Evolutionary conservation across 768 basidiomycete species (phyloP).

Genomic region (Termitomyces sp.): DNA sequence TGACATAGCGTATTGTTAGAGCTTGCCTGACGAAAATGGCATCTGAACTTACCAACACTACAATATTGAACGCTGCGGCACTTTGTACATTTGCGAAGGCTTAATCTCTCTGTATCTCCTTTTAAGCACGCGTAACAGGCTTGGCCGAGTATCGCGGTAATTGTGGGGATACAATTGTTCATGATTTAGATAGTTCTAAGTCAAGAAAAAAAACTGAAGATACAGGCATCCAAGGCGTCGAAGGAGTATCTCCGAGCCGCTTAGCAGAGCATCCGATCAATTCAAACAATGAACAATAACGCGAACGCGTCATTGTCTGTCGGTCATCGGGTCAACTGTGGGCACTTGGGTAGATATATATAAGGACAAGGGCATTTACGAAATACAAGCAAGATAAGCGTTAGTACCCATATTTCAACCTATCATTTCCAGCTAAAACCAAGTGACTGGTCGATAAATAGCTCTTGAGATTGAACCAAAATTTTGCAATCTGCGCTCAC

Average conservation of each 20-base stretch:
- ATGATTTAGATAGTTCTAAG: not conserved
- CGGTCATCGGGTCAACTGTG: no score
- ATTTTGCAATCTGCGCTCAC: no score
- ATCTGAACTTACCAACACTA: slow-evolving; percentile 15
- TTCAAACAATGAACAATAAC: not conserved
- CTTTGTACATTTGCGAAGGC: slow-evolving; percentile 23
- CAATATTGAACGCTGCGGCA: slow-evolving; percentile 28
- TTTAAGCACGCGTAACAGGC: slow-evolving; percentile 27
- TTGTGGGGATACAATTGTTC: not conserved
- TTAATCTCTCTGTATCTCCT: slow-evolving; percentile 1
- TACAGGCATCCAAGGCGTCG: no score
- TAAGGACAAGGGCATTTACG: no score
- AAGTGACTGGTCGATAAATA: no score
- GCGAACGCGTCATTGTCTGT: not conserved
- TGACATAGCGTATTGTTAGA: not conserved
- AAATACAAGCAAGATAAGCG: no score
- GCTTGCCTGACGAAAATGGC: not conserved
- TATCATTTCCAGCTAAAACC: no score
- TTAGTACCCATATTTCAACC: no score
- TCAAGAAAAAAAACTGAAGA: no score
- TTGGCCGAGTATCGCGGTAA: slow-evolving; percentile 11
- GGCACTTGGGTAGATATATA: no score
- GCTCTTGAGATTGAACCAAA: no score
- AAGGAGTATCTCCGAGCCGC: not conserved
- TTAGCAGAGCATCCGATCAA: not conserved